phyloP scores from a whole-genome alignment of 768 basidiomycete species.

The Macrolepiota fuliginosa region DNA sequence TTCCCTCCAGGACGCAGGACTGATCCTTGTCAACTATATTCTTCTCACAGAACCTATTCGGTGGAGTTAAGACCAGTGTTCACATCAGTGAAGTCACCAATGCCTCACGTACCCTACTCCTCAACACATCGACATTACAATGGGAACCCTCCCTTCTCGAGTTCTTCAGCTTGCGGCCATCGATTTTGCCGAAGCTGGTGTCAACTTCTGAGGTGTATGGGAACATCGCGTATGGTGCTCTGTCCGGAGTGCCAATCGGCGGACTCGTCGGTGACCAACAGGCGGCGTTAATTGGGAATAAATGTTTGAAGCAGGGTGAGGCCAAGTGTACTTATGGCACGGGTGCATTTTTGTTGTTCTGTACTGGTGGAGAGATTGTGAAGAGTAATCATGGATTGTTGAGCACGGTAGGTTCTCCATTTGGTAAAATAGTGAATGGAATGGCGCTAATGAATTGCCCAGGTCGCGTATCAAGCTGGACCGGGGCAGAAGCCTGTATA shows the following conservation, averaged over 20 bases:
- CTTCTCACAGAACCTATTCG: slow-evolving; percentile 68
- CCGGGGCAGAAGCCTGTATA: slow-evolving; percentile 78
- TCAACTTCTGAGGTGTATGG: slow-evolving; percentile 95
- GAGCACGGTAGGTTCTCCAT: slow-evolving; percentile 61
- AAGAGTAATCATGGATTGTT: slow-evolving; percentile 84
- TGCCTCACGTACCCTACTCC: slow-evolving; percentile 92
- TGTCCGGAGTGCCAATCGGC: slow-evolving; percentile 79
- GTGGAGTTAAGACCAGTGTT: slow-evolving; percentile 63
- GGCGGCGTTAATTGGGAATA: slow-evolving; percentile 94
- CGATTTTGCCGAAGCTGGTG: slow-evolving; percentile 82
- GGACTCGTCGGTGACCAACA: slow-evolving; percentile 99
- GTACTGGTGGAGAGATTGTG: slow-evolving; percentile 86
- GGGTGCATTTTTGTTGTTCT: slow-evolving; percentile 94
- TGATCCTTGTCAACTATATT: slow-evolving; percentile 9
- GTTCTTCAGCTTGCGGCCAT: slow-evolving; percentile 81
- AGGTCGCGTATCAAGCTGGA: slow-evolving; percentile 92
- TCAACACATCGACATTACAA: slow-evolving; percentile 75
- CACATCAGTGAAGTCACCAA: slow-evolving; percentile 95
- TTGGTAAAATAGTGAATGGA: neutral
- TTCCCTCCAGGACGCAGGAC: neutral
- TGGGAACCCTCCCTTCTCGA: slow-evolving; percentile 84
- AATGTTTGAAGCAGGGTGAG: slow-evolving; percentile 86
- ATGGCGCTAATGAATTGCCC: slow-evolving; percentile 8
- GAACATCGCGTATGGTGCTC: slow-evolving; percentile 58
- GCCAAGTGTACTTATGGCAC: slow-evolving; percentile 99